Evolutionary conservation across 2,329 filamentous ascomycete genomes (phyloP).

Genomic region (Sporothrix globosa): DNA sequence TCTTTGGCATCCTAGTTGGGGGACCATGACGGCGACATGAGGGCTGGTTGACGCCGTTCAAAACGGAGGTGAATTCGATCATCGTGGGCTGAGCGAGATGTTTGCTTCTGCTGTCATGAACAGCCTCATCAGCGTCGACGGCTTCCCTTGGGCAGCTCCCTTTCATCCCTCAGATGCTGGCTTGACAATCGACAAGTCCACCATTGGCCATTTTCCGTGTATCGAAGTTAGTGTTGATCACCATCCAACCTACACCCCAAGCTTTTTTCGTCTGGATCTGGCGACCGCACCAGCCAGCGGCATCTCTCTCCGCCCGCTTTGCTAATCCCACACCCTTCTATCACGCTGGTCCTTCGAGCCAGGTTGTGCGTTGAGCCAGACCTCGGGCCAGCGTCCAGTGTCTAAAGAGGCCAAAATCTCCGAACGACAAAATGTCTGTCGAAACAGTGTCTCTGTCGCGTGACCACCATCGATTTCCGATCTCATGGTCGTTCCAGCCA

Average conservation of each 20-base stretch:
- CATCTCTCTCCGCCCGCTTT: no score
- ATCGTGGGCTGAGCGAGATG: neutral
- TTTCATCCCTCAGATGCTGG: neutral
- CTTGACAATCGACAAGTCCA: neutral
- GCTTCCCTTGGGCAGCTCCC: neutral
- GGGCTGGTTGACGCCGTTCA: neutral
- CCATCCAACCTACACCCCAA: neutral
- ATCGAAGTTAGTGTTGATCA: neutral
- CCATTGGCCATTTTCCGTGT: neutral
- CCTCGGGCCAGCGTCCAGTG: neutral
- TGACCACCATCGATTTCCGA: neutral
- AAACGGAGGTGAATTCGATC: neutral
- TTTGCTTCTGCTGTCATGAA: neutral
- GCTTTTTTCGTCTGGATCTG: neutral
- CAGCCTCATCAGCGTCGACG: neutral
- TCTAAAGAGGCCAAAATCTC: constrained; percentile 22
- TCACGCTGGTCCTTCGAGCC: constrained; percentile 1
- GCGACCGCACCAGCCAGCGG: neutral
- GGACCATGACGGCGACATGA: constrained; percentile 3
- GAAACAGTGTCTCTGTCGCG: constrained; percentile 1
- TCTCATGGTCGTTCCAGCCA: neutral
- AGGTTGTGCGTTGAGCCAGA: neutral
- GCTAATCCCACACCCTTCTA: constrained; percentile 19
- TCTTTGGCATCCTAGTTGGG: constrained; percentile 11
- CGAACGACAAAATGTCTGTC: neutral